A percentile compares a stretch with the other conserved stretches of the same genome.
Evolutionary conservation across 768 basidiomycete species (phyloP).

Genomic region (Tricholoma sp.): DNA sequence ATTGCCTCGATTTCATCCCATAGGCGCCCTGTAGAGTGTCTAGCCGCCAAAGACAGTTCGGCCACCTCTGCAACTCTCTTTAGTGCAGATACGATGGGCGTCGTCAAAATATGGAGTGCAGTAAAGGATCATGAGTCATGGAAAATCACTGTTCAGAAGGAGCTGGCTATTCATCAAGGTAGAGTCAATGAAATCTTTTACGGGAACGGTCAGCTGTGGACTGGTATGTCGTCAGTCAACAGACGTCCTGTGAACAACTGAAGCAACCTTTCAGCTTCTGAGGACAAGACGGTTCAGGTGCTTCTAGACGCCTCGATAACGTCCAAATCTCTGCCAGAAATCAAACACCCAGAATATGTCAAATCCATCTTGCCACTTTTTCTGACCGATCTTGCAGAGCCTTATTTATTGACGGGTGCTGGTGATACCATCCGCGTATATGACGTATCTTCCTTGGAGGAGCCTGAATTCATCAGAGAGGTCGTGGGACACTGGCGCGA

Average conservation of each 20-base stretch:
- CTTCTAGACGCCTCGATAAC: constrained; percentile 35
- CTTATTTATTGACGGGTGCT: constrained; percentile 75
- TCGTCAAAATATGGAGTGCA: constrained; percentile 79
- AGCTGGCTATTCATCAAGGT: constrained; percentile 74
- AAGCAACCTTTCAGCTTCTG: constrained; percentile 56
- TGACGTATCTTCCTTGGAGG: constrained; percentile 64
- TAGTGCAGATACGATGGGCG: constrained; percentile 90
- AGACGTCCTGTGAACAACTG: neutral
- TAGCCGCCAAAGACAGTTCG: constrained; percentile 51
- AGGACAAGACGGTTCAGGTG: constrained; percentile 80
- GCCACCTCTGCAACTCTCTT: constrained; percentile 52
- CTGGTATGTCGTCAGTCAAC: constrained; percentile 44
- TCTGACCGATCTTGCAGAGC: constrained; percentile 58
- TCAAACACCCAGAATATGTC: constrained; percentile 59
- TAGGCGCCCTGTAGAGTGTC: constrained; percentile 80
- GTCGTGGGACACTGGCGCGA: constrained; percentile 91
- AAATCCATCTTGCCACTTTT: constrained; percentile 68
- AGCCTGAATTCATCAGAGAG: constrained; percentile 66
- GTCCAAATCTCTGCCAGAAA: constrained; percentile 42
- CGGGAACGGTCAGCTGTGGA: constrained; percentile 80
- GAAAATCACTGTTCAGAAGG: constrained; percentile 45
- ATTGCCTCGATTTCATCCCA: constrained; percentile 77
- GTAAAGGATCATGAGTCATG: constrained; percentile 40
- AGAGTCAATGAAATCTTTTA: constrained; percentile 71
- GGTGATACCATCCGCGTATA: constrained; percentile 82